Evolutionary conservation across 164 flowering plant species (phyloP).

Genomic region (Brasenia schreberi): DNA sequence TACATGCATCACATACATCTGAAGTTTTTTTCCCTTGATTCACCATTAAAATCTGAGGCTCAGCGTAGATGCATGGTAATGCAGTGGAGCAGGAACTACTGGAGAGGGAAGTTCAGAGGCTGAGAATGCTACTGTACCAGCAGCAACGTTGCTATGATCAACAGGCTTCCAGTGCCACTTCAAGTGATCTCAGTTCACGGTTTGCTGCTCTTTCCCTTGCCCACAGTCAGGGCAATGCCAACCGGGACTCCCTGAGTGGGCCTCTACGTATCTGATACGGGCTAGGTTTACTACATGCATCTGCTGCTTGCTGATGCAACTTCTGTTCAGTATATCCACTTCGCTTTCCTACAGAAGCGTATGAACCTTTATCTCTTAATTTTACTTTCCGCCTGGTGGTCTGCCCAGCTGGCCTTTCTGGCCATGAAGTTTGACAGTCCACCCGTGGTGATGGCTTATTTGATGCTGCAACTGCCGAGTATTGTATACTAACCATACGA

Average conservation of each 20-base stretch:
- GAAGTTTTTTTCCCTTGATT: too few relatives aligned
- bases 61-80: neutral
- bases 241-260: conserved; percentile 35
- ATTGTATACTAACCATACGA: neutral
- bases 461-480: neutral
- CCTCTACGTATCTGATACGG: conserved; percentile 32
- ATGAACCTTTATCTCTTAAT: neutral
- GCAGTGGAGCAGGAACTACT: conserved; percentile 92
- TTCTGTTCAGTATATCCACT: neutral
- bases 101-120: conserved; percentile 81
- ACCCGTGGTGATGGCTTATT: conserved; percentile 1
- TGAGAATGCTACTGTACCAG: conserved; percentile 39
- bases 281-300: neutral
- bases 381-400: neutral
- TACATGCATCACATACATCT: too few relatives aligned
- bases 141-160: conserved; percentile 27
- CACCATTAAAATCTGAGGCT: too few relatives aligned
- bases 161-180: conserved; percentile 33
- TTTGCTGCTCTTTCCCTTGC: conserved; percentile 66
- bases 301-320: neutral
- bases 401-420: neutral
- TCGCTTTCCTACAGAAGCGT: neutral
- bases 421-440: neutral
- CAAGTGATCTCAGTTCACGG: conserved; percentile 74
- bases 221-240: conserved; percentile 37